Evolutionary conservation across 148 eudicot genomes (phyloP).

Genomic region (Arctostaphylos glauca): DNA sequence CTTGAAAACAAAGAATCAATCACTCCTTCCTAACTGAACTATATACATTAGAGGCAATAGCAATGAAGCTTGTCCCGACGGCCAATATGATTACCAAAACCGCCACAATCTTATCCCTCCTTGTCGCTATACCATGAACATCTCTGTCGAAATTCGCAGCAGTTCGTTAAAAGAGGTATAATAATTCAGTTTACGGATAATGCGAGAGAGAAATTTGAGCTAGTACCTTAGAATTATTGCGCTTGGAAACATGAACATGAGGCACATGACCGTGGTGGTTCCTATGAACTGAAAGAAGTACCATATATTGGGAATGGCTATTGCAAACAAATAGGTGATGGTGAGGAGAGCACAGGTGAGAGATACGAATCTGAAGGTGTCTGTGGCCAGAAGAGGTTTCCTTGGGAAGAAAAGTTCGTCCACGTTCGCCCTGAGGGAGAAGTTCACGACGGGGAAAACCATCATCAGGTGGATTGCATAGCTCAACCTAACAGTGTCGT

Average conservation of each 20-base stretch:
- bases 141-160: conserved; percentile 40
- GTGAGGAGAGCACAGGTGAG: conserved; percentile 56
- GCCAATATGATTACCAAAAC: conserved; percentile 53
- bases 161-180: background rate
- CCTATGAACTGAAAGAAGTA: conserved; percentile 90
- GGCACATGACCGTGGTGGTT: conserved; percentile 76
- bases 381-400: conserved; percentile 42
- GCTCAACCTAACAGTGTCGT: conserved; percentile 63
- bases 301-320: conserved; percentile 86
- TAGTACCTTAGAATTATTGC: conserved; percentile 74
- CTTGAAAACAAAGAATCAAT: background rate
- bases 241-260: conserved; percentile 78
- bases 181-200: background rate
- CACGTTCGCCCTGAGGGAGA: conserved; percentile 63
- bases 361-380: conserved; percentile 58
- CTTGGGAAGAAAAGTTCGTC: conserved; percentile 67
- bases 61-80: conserved; percentile 47
- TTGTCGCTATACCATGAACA: conserved; percentile 56
- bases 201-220: background rate
- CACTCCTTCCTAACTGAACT: conserved; percentile 15
- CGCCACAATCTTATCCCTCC: conserved; percentile 47
- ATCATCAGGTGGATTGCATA: conserved; percentile 85
- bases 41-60: conserved; percentile 53
- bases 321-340: conserved; percentile 55
- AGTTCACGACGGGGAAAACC: conserved; percentile 83